Evolutionary conservation across 805 yeast species (phyloP).

Genomic region (Yarrowia porcina): DNA sequence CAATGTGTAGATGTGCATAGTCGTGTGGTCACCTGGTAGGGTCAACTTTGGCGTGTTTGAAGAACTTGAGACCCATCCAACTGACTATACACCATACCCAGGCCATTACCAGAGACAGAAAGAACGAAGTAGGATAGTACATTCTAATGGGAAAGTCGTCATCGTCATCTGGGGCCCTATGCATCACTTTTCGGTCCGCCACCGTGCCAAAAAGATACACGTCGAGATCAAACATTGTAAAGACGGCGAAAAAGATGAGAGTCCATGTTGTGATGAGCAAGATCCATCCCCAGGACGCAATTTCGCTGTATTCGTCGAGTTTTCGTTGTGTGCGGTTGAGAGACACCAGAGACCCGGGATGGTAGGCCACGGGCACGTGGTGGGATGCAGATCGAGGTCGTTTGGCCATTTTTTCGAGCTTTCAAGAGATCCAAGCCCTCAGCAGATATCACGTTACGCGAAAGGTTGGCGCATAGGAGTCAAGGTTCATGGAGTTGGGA

Average conservation of each 20-base stretch:
- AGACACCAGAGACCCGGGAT: not conserved
- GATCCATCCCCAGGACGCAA: conserved; percentile 25
- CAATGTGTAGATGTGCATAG: not conserved
- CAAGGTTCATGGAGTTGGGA: not conserved
- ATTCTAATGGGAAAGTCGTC: conserved; percentile 42
- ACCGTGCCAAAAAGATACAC: not conserved
- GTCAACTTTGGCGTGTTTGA: conserved; percentile 70
- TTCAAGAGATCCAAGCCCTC: not conserved
- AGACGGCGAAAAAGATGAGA: conserved; percentile 25
- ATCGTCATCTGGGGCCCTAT: conserved; percentile 28
- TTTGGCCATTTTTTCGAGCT: too few relatives aligned
- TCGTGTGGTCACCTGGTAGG: conserved; percentile 5
- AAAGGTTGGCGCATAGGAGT: conserved; percentile 4
- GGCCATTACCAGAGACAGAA: conserved; percentile 40
- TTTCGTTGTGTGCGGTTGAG: conserved; percentile 13
- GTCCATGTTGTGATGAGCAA: conserved; percentile 27
- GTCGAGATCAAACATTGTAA: conserved; percentile 22
- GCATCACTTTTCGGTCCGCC: conserved; percentile 28
- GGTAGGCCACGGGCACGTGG: conserved; percentile 17
- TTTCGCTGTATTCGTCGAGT: conserved; percentile 3
- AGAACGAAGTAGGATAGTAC: conserved; percentile 41
- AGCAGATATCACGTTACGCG: conserved; percentile 6
- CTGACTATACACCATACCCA: conserved; percentile 73
- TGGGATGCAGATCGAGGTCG: conserved; percentile 24
- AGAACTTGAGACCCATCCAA: conserved; percentile 78